Conservation (phyloP, 2,329 filamentous ascomycete genomes). For the Waltergamsia citrina region DNA sequence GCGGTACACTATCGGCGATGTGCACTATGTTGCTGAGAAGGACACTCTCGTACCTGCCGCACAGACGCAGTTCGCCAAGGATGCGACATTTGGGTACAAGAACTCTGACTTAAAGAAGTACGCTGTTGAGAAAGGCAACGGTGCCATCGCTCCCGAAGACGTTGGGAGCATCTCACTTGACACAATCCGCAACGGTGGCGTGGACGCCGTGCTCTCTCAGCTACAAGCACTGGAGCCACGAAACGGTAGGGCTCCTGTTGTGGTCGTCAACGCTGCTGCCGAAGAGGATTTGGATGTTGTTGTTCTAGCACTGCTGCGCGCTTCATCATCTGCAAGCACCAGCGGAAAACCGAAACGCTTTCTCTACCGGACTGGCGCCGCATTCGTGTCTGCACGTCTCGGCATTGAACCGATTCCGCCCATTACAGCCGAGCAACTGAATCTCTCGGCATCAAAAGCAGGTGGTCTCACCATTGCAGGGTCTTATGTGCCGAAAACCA, state of each 20-base stretch:
- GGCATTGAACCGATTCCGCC: conserved; percentile 42
- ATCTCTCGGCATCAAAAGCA: conserved; percentile 16
- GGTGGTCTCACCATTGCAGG: conserved; percentile 47
- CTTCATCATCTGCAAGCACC: conserved; percentile 15
- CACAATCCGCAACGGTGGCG: conserved; percentile 36
- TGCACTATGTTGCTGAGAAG: too few relatives aligned
- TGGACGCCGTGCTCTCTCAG: conserved; percentile 27
- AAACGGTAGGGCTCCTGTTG: conserved; percentile 16
- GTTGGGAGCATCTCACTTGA: conserved; percentile 33
- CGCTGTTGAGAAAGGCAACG: conserved; percentile 48
- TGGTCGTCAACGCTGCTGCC: conserved; percentile 42
- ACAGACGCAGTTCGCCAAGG: too few relatives aligned
- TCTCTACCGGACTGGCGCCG: conserved; percentile 28
- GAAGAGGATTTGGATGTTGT: conserved; percentile 48
- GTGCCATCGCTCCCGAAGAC: conserved; percentile 23
- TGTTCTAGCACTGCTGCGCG: conserved; percentile 33
- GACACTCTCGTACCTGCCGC: too few relatives aligned
- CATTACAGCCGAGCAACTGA: conserved; percentile 33
- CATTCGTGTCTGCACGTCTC: conserved; percentile 35
- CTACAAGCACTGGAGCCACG: conserved; percentile 26
- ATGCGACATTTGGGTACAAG: too few relatives aligned
- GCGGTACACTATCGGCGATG: conserved; percentile 43
- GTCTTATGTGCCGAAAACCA: conserved; percentile 50
- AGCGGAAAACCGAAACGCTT: too few relatives aligned
- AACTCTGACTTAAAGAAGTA: too few relatives aligned